Conservation (phyloP, 2,329 filamentous ascomycete species). For the Fusarium luffae region DNA sequence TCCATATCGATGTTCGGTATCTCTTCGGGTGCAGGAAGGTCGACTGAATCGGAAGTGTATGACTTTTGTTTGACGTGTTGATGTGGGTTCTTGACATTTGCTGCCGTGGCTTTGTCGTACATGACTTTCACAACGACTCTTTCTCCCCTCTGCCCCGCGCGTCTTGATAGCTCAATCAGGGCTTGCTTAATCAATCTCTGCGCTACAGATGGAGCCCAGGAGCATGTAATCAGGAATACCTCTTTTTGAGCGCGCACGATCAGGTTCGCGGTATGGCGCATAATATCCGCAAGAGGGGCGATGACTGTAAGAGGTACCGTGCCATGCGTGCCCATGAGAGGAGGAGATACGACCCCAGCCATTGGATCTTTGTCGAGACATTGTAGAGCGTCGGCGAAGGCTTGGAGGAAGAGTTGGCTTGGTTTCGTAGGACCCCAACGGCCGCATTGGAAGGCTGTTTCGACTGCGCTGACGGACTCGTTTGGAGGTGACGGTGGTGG, state of each 20-base stretch:
- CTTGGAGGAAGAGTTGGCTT: constrained; percentile 74
- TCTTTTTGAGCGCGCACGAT: constrained; percentile 79
- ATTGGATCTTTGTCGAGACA: constrained; percentile 64
- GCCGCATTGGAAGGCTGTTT: constrained; percentile 69
- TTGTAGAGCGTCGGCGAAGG: constrained; percentile 73
- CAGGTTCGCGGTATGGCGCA: constrained; percentile 79
- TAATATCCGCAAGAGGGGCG: constrained; percentile 67
- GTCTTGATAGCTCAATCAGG: constrained; percentile 73
- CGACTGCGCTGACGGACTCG: constrained; percentile 53
- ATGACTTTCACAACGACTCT: constrained; percentile 77
- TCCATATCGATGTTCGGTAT: constrained; percentile 78
- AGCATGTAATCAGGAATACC: constrained; percentile 80
- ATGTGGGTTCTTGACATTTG: constrained; percentile 74
- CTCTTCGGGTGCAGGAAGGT: constrained; percentile 70
- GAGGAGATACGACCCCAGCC: constrained; percentile 63
- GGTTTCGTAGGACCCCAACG: constrained; percentile 73
- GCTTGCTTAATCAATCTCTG: constrained; percentile 68
- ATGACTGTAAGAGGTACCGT: constrained; percentile 76
- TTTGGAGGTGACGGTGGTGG: not conserved
- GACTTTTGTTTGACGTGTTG: constrained; percentile 67
- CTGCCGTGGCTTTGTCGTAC: constrained; percentile 76
- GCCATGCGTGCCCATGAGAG: constrained; percentile 66
- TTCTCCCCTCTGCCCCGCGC: constrained; percentile 67
- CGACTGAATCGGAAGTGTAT: constrained; percentile 68
- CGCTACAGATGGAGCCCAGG: constrained; percentile 77